Evolutionary conservation across 2,329 filamentous ascomycete species (phyloP), one percentile per base, ranked within the genome.

Genomic region (Leptosphaerulina australis): DNA sequence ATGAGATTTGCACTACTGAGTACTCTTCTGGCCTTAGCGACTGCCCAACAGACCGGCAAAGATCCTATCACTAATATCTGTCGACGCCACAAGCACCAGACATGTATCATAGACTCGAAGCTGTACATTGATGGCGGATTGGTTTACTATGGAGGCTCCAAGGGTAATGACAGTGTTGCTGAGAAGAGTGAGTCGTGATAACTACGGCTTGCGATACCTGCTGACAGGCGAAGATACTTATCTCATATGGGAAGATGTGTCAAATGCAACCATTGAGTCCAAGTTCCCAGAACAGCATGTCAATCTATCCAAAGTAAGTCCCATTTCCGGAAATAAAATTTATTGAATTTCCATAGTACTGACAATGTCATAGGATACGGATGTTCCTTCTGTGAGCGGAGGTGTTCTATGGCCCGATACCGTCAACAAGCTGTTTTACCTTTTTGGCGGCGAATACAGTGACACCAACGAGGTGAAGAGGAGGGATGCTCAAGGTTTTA

Each of bases 361-460:
- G 11, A 44, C 4, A 28, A 10, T n/a, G n/a, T 25, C 3, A 7
- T 9, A 85, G 64, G 81, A 82, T 48, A 66, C 67, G 12, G 74
- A 77, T 1, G 74, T 85, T 5, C 82, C 83, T 0, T 61, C 69
- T 35, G 67, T 77, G 4, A 62, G 63, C 40, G 71, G 75, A 20
- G 75, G 75, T 6, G 58, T 78, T 1, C 68, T 86, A 3, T 86
- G 83, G 83, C 73, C 76, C 4, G 83, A 86, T 63, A 67, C 74
- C 8, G 72, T 82, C 33, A 86, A 86, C 69, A 84, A 84, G 63
- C 70, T 78, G n/a, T 76, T 86, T 31, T 85, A 83, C 62, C 71
- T 83, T 1, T 86, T 80, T 58, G 83, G 83, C 20, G 83, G 83
- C 30, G 79, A 84, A 55, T 80, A 79, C 18, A 24, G 22, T 2